Evolutionary conservation across 2,329 filamentous ascomycete species (phyloP), one percentile per base, ranked within the genome.

Genomic region (Alternaria sp.): DNA sequence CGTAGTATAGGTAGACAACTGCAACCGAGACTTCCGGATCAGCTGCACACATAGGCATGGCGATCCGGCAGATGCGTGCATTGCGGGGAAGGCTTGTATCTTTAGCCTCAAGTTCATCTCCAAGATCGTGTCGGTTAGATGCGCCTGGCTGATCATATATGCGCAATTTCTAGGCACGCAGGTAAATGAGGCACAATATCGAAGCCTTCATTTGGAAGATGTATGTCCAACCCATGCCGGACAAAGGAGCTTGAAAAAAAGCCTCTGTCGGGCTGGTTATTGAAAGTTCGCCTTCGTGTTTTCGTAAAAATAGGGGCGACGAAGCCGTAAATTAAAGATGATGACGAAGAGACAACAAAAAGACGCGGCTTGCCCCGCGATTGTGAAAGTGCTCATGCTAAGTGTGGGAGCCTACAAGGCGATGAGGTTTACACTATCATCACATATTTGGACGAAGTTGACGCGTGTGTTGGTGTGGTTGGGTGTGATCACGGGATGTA

Each of bases 1-100:
- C 21, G 21, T 29, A 14, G 14, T 45, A 28, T 44, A 10, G 13
- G 26, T 44, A 46, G 23, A 40, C 37, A 14, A 40, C 10, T 11
- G 1, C 14, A 40, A 40, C 37, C 11, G 46, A 41, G 42, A 44
- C 41, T 55, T 54, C 51, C 53, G 29, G 56, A 70, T 58, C 53
- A 41, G 26, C 55, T 31, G 28, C 50, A 50, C 45, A 55, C 51
- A 61, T 55, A 50, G 58, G 62, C 46, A 13, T 55, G 63, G 60
- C 37, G 58, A 37, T 66, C 62, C 69, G 71, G 71, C 66, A 72
- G 63, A 72, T 71, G 53, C 26, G 61, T 67, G 66, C 63, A 72
- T 67, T 69, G 68, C 69, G 65, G 70, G 69, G 65, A 72, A 72
- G 69, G 70, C 70, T 72, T 72, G 55, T 60, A 68, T 34, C 52